Evolutionary conservation across 768 basidiomycete genomes (phyloP), one percentile per base, ranked within the genome.

Genomic region (Sarcodon sp.): DNA sequence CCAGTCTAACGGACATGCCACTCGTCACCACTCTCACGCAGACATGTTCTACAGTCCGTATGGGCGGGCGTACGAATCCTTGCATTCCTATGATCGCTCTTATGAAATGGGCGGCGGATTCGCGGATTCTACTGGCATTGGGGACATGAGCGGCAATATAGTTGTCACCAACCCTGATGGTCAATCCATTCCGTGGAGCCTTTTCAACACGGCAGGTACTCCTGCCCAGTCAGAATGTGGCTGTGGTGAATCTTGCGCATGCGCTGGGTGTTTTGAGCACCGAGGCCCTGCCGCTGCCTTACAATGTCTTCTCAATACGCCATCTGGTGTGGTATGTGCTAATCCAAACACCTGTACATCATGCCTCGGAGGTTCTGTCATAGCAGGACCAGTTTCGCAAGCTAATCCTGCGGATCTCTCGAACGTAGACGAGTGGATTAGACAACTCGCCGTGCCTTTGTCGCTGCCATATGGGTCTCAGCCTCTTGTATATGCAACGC

Each of bases 331-430:
- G 5, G 46, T 61, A 1, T 73, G 72, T 50, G 50, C 51, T 5
- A 64, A 68, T 47, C 68, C 69, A 3, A 53, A 56, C 9, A 61
- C 63, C 0, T 72, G 72, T 44, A 57, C 63, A 1, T 68, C 72
- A 33, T 85, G 83, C 51, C 62, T 83, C 2, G 80, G 83, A 50
- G 84, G 79, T 57, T 73, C 78, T 38, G 73, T 83, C 51, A 64
- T 77, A 38, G 68, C 76, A 0, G 61, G 73, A 47, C 57, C 68
- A 6, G 66, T 66, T 6, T 55, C 70, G 18, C 66, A 70, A 7
- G 63, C 72, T 36, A 69, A 70, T 48, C 68, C 61, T 11, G 21
- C 47, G 47, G 54, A 62, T 3, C 63, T 67, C 44, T 62, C 70
- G 59, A 63, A 69, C 49, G 72, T 81, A 38, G 80, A 80, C 56